Conservation (phyloP, 2,329 filamentous ascomycete species). For the Curvularia sp. region DNA sequence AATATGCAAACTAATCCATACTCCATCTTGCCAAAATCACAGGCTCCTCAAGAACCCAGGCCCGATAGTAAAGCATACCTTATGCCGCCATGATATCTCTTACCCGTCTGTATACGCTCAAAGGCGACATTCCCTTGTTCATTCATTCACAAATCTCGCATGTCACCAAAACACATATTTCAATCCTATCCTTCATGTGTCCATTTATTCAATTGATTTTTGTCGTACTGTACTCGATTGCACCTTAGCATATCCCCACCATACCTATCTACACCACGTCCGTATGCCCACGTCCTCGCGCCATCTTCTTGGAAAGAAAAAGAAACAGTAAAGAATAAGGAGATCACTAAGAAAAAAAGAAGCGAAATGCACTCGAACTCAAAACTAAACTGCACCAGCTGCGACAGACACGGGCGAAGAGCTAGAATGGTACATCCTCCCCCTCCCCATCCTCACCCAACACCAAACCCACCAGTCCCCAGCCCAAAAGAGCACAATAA, state of each 20-base stretch:
- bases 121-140: not conserved
- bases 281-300: not conserved
- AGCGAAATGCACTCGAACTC: not conserved
- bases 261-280: not conserved
- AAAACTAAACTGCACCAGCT: not conserved
- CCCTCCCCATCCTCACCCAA: not conserved
- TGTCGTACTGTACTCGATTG: not conserved
- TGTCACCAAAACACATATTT: not conserved
- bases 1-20: too few relatives aligned
- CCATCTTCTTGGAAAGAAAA: not conserved
- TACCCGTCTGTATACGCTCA: not conserved
- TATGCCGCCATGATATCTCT: not conserved
- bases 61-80: not conserved
- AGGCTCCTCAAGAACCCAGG: too few relatives aligned
- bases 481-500: not conserved
- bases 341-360: too few relatives aligned
- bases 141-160: not conserved
- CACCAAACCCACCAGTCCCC: not conserved
- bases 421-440: not conserved
- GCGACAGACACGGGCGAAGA: not conserved
- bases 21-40: too few relatives aligned
- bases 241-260: not conserved
- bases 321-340: too few relatives aligned
- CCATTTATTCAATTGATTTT: not conserved
- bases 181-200: not conserved